Base-by-base conservation (phyloP, 176 grass and related monocot genomes). In the Raddia distichophylla region DNA sequence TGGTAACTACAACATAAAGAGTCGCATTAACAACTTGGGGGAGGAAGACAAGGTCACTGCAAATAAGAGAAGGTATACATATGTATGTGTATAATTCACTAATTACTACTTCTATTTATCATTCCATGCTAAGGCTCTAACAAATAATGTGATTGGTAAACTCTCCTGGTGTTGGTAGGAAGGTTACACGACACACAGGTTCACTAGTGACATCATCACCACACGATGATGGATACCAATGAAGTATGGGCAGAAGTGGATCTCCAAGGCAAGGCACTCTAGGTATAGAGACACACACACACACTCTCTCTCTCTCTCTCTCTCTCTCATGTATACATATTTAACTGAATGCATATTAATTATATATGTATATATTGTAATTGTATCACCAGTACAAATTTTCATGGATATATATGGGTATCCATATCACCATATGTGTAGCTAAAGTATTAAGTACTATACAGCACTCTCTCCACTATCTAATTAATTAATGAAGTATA, bases 181-280 rank as follows among this genome's bases (percentile, higher is more conserved):
- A 71, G 66, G 60, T 71, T 32, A 9, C 12, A 46, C 5, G 60
- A 18, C 65, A 81, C 42, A 71, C 68, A 81, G 54, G 55, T 59
- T 81, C 76, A 34, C 43, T 80, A 16, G 70, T 74, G 42, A 80
- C 77, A n/a, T 8, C 64, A 16, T 32, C 34, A 46, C 85, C 85
- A 43, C 0, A 87, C 33, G 45, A 54, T 8, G 85, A 87, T 76
- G 85, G 85, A 17, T 55, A 63, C 68, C 76, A 70, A 54, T 87
- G 78, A 76, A 87, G 72, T 87, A 82, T 16, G 78, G 85, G 3
- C 76, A 87, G 45, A 87, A 82, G 71, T 48, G 15, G 50, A 87
- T 87, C 37, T 73, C 60, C 19, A 75, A 63, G 54, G 10, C 60
- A 64, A 87, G 62, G 66, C 45, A 74, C 20, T 67, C 78, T 10